phyloP scores from a whole-genome alignment of 352 stramenopile genomes.

The Saprolegnia diclina region DNA sequence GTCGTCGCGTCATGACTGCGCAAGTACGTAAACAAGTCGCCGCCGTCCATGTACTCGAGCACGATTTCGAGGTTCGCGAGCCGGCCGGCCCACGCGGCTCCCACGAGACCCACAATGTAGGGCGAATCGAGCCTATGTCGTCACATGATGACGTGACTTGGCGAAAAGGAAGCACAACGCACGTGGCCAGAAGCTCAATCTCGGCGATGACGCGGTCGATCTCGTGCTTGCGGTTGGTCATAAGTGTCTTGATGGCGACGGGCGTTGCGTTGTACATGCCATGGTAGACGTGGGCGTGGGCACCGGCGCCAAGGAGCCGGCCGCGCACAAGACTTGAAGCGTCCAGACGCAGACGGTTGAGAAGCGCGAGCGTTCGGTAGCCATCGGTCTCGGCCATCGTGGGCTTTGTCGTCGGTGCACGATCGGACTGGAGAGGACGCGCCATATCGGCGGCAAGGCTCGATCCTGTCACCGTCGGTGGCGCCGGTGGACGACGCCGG shows the following conservation, averaged over 20 bases:
- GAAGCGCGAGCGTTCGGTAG: not conserved
- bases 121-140: not conserved
- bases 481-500: no score
- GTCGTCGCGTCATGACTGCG: conserved; percentile 12
- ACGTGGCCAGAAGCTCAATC: not conserved
- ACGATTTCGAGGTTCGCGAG: conserved; percentile 28
- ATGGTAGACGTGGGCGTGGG: not conserved
- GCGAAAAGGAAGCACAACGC: not conserved
- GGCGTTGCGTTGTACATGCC: not conserved
- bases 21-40: conserved; percentile 35
- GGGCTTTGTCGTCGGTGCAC: not conserved
- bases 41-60: conserved; percentile 63
- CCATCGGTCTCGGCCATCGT: not conserved
- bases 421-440: not conserved
- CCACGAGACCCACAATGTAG: not conserved
- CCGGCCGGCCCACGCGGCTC: not conserved
- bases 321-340: not conserved
- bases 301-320: not conserved
- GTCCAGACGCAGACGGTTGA: not conserved
- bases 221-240: not conserved
- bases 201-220: not conserved
- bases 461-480: not conserved
- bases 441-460: not conserved
- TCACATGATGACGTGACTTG: not conserved
- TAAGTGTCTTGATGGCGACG: conserved; percentile 1